A percentile compares a stretch with the other conserved stretches of the same genome.
Evolutionary conservation across 2,329 filamentous ascomycete species (phyloP).

Genomic region (Fusarium continuum): DNA sequence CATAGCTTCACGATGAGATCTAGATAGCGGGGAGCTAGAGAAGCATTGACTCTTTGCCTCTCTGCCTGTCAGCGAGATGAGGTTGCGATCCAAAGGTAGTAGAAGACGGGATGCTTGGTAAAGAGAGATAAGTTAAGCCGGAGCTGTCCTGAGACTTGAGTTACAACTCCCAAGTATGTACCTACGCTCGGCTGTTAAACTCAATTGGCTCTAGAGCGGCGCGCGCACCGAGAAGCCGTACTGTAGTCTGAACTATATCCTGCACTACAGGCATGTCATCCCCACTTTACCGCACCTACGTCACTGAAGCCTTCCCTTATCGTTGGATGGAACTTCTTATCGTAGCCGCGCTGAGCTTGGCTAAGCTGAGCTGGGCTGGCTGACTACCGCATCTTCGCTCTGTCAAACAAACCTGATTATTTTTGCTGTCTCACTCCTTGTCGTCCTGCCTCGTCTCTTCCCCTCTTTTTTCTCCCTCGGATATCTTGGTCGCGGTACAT

Average conservation of each 20-base stretch:
- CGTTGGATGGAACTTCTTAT: conserved; percentile 33
- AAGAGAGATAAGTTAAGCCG: too few species aligned
- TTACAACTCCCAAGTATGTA: too few species aligned
- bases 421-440: conserved; percentile 4
- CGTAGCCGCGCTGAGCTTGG: conserved; percentile 40
- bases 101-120: too few species aligned
- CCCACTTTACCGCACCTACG: conserved; percentile 31
- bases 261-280: too few species aligned
- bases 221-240: conserved; percentile 32
- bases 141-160: too few species aligned
- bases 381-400: too few species aligned
- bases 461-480: neutral
- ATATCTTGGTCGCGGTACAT: neutral
- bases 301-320: conserved; percentile 42
- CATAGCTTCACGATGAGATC: conserved; percentile 14
- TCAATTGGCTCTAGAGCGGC: conserved; percentile 11
- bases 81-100: too few species aligned
- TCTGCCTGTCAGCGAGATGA: too few species aligned
- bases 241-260: too few species aligned
- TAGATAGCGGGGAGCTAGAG: conserved; percentile 21
- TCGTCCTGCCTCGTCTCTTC: neutral
- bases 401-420: conserved; percentile 13
- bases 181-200: conserved; percentile 7
- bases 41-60: neutral
- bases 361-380: too few species aligned